Evolutionary conservation across 1,139 yeast genomes (phyloP), one percentile per base, ranked within the genome.

Genomic region (Sporopachydermia cereana): DNA sequence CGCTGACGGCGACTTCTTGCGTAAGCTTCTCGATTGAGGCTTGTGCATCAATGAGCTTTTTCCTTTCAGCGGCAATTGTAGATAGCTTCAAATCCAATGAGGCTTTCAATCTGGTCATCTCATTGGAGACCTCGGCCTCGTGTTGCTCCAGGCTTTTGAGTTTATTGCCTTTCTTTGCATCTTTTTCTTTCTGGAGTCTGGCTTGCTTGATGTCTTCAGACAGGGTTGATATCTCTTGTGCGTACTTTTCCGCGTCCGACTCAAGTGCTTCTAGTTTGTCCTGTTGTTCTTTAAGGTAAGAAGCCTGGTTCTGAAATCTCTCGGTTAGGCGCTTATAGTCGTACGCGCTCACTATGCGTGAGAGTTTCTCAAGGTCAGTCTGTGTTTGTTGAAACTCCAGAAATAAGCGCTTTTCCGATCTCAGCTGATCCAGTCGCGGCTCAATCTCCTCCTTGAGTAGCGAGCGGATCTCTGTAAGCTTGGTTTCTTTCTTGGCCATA

Each of bases 401-500:
- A 57, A 83, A 89, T 25, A 78, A 70, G 53, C 94, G 74, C 65
- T 88, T 89, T 56, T 91, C 96, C 47, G 74, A 72, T 49, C 94
- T 71, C 48, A 89, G 69, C 55, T 82, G 83, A 48, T 84, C 93
- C 44, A 93, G 69, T 58, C 88, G 88, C 3, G 98, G 98, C 56
- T 85, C 95, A 50, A 93, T 89, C 61, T 91, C 97, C 57, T 89
- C 96, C 24, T 69, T 68, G 47, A 91, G 67, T 46, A 89, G 64
- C 39, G 74, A 71, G 53, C 85, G 72, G 44, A 88, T 89, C 59
- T 88, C 95, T 42, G 71, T 76, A 44, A 91, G 72, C 54, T 88
- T 88, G 20, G 83, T 75, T 53, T 91, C 96, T 58, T 91, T 91
- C 62, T 88, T 89, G 0, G 81, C 76, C 85, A 91, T 86, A 1